Evolutionary conservation across 768 basidiomycete species (phyloP), one percentile per base, ranked within the genome.

Genomic region (Mycena belliarum): DNA sequence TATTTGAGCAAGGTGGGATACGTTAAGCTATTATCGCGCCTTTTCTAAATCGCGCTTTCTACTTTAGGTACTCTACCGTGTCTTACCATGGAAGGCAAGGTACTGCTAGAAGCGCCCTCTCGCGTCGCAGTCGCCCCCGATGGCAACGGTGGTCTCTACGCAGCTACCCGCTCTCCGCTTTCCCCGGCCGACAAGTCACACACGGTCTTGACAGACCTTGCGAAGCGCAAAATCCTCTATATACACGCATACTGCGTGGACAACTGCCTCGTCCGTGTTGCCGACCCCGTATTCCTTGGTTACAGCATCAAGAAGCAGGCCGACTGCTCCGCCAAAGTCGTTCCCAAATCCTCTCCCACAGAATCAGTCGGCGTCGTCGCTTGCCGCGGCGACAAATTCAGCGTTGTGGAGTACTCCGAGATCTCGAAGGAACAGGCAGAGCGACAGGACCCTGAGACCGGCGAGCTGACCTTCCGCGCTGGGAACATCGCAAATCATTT

Each of bases 401-500:
- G 87, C 64, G 96, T 98, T 53, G 91, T 98, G 56, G 97, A 99
- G 73, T 99, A 98, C 78, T 96, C 94, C 6, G 97, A 99, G 72
- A 93, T 99, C 67, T 84, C 91, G 9, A 79, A 83, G 63, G 93
- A 91, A 64, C 93, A 96, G 71, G 86, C 95, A 4, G 91, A 92
- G 69, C 78, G 82, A 59, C 87, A 87, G 43, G 83, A 89, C 60
- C 60, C 84, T 12, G 74, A 82, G 52, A 82, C 84, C 3, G 91
- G 87, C 52, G 88, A 94, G 55, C 83, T 99, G 51, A 75, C 84
- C 23, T 98, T 95, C 86, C 84, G 95, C 57, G 96, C 96, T 7
- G 97, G 84, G 33, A 99, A 99, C 75, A 98, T 99, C 69, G 97
- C 83, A 67, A 98, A 98, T 74, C 97, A 99, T 73, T 97, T 98